Percentiles rank a stretch among this genome's conserved stretches.
Conservation (phyloP, 164 flowering plant species). For the Vitis rotundifolia region DNA sequence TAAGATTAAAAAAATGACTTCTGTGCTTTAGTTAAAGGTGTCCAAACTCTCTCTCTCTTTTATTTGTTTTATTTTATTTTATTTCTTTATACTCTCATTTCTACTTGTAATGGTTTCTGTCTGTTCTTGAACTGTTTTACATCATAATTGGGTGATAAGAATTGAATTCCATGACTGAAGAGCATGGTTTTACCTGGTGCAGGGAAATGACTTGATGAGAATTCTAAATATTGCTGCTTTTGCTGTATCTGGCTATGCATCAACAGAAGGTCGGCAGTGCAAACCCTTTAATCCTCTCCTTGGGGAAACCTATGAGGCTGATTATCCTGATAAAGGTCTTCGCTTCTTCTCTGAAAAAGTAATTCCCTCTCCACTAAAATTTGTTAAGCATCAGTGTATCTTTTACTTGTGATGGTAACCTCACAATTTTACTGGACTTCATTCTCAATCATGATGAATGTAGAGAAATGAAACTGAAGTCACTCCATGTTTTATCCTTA, state of each 20-base stretch:
- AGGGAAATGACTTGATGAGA: conserved; percentile 97
- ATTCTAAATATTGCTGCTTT: conserved; percentile 88
- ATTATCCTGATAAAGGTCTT: conserved; percentile 97
- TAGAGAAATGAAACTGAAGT: not conserved
- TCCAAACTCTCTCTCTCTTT: too few relatives aligned
- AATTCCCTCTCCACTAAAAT: conserved; percentile 6
- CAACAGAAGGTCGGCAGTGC: conserved; percentile 98
- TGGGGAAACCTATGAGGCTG: conserved; percentile 99
- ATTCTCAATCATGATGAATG: not conserved
- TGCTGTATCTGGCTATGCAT: conserved; percentile 99
- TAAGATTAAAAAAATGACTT: too few relatives aligned
- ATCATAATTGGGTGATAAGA: not conserved
- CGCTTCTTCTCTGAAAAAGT: conserved; percentile 98
- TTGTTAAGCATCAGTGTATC: not conserved
- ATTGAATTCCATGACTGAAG: conserved; percentile 5
- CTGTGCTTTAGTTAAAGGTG: too few relatives aligned
- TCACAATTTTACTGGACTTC: not conserved
- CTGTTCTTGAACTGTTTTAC: not conserved
- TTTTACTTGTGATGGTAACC: not conserved
- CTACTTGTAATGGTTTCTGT: too few relatives aligned
- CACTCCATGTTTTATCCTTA: not conserved
- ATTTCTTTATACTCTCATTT: too few relatives aligned
- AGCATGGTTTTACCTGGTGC: conserved; percentile 34
- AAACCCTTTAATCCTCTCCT: conserved; percentile 99
- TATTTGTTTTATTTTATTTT: too few relatives aligned